These are phyloP conservation scores for Syzygium syzygioides DNA, from an alignment of 441 rosid species.

Conservation along the genomic window DNA sequence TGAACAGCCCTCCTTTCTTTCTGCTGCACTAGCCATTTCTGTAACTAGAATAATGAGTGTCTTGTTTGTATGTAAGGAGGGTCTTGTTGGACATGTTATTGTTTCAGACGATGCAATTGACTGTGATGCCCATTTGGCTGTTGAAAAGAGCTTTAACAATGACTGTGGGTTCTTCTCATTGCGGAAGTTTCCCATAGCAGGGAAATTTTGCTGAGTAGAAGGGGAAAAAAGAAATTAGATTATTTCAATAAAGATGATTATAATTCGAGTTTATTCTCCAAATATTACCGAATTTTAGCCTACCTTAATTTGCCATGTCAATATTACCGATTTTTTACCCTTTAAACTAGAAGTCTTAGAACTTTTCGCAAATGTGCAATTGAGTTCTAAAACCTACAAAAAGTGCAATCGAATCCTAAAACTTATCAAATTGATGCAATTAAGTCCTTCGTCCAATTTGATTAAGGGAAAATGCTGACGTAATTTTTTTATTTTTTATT, in stretches of 20 bases:
- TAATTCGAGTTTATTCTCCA: rapidly evolving
- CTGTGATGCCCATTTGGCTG: not conserved
- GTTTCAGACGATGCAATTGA: not conserved
- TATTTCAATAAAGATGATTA: not conserved
- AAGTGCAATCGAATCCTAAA: rapidly evolving
- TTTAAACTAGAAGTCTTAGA: rapidly evolving
- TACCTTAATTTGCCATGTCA: not conserved
- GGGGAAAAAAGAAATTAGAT: not conserved
- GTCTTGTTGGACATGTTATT: not conserved
- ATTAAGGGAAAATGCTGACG: rapidly evolving
- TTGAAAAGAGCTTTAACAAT: not conserved
- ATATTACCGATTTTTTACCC: rapidly evolving
- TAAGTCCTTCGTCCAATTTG: rapidly evolving
- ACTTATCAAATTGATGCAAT: not conserved
- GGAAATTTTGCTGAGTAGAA: not conserved
- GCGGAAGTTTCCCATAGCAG: not conserved
- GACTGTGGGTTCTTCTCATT: not conserved
- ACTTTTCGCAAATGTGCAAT: rapidly evolving
- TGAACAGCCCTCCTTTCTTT: not conserved
- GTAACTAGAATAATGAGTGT: not conserved
- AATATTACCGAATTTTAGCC: not conserved
- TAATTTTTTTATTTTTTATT: not conserved
- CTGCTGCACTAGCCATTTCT: not conserved
- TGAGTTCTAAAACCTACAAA: rapidly evolving
- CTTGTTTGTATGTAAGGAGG: not conserved